Evolutionary conservation across 2,329 filamentous ascomycete genomes (phyloP), one percentile per base, ranked within the genome.

Genomic region (Fusarium nygamai): DNA sequence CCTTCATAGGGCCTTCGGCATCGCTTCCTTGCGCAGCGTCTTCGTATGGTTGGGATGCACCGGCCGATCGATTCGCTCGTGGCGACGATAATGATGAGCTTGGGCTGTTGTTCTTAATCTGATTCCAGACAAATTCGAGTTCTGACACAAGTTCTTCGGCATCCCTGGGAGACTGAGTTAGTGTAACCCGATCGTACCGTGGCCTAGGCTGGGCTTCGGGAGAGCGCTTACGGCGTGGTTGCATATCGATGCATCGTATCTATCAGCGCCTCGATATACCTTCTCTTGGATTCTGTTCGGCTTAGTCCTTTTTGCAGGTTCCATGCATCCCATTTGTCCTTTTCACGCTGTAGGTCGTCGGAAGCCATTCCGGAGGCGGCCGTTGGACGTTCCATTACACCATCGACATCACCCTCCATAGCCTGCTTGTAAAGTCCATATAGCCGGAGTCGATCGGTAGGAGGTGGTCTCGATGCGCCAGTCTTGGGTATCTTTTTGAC

Each of bases 381-480:
- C 47, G 85, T 86, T 44, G 96, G 96, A 51, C 95, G 90, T 78
- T 96, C 92, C 92, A 98, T 97, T 57, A 98, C 94, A 56, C 94
- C 94, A 76, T 96, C 93, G 39, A 98, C 95, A 83, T 99, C 94
- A 56, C 96, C 96, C 86, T 99, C 95, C 96, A 98, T 98, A 72
- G 95, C 95, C 84, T 99, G 96, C 82, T 99, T 99, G 86, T 99
- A 99, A 76, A 99, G 89, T 74, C 96, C 96, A 92, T 99, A 99
- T 71, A 99, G 92, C 67, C 93, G 93, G 77, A 99, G 88, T 66
- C 96, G 92, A 80, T 97, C 95, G 70, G 89, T 87, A 5, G 95
- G 90, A 54, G 96, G 96, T 51, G 96, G 96, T 72, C 96, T 93
- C 72, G 94, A 91, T 60, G 94, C 94, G 73, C 96, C 96, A 24